Evolutionary conservation across 2,329 filamentous ascomycete species (phyloP), one percentile per base, ranked within the genome.

Genomic region (Aspergillus ustus): DNA sequence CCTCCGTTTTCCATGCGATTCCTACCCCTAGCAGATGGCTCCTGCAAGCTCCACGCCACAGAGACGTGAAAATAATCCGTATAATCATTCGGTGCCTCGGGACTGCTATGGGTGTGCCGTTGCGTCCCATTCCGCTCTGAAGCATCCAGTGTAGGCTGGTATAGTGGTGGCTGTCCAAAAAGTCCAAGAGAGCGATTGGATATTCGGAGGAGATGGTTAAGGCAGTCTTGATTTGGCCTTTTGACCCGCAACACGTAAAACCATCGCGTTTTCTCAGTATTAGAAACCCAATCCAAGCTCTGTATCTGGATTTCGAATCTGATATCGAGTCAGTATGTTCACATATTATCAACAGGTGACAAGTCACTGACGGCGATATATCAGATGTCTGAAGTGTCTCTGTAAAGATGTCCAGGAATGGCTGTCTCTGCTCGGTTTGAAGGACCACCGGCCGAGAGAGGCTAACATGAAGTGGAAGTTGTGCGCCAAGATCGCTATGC

Each of bases 391-490:
- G 62, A 59, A 90, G 67, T 8, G 77, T 69, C 1, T 75, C 72
- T 40, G 78, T 74, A 5, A 96, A 74, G 0, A 77, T 75, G 4
- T 84, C 77, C 5, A 90, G 79, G 72, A 97, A 97, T 0, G 66
- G 68, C 29, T 89, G 86, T 67, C 91, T 92, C 65, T 89, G 83
- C n/a, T 88, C 83, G 0, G 91, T 93, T 52, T 82, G 81, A 34
- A 99, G 85, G 13, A 88, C 84, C 54, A 98, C 80, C 0, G 95
- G 90, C 6, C 92, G 85, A 7, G 95, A 98, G 7, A 99, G 84
- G 68, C 93, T 97, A 71, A 99, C 88, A 77, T 99, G 95, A 51
- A 99, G 83, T 3, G 94, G 94, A 53, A 92, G 81, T 5, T 90
- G 88, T 6, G 88, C 87, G 61, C 88, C 91, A 0, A 97, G 85